Conservation (phyloP, 768 basidiomycete species). For the Mycena indigotica region DNA sequence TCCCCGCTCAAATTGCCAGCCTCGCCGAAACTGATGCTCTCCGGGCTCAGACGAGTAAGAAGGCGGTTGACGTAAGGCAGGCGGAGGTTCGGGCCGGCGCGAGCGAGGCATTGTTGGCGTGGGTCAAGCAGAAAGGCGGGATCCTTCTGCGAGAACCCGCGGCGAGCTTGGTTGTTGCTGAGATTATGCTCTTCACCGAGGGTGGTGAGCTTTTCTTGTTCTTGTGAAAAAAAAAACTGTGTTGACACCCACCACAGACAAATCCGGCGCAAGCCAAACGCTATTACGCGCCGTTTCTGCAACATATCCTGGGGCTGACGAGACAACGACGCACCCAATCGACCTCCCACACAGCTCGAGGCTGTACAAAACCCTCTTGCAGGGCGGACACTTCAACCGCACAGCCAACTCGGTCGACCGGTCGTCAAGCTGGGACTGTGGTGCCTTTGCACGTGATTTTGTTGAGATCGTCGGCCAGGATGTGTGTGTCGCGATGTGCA, state of each 20-base stretch:
- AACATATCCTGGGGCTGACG: conserved; percentile 58
- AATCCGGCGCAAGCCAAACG: conserved; percentile 58
- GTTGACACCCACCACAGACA: conserved; percentile 56
- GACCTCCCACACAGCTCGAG: conserved; percentile 83
- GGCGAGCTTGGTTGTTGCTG: conserved; percentile 75
- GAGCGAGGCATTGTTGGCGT: conserved; percentile 72
- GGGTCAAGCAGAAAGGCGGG: conserved; percentile 64
- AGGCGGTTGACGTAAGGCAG: conserved; percentile 60
- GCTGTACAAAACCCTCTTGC: conserved; percentile 85
- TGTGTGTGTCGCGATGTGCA: conserved; percentile 56
- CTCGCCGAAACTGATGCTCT: conserved; percentile 75
- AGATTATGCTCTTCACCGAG: conserved; percentile 83
- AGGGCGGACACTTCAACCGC: conserved; percentile 87
- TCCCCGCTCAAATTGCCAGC: conserved; percentile 71
- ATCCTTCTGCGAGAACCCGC: conserved; percentile 72
- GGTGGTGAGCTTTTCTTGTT: conserved; percentile 59
- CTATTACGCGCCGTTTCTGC: conserved; percentile 60
- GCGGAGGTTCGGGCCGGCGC: conserved; percentile 75
- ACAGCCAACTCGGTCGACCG: conserved; percentile 55
- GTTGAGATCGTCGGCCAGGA: conserved; percentile 56
- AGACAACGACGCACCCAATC: conserved; percentile 61
- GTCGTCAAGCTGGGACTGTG: conserved; percentile 56
- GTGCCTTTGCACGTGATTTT: conserved; percentile 61
- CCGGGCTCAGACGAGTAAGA: conserved; percentile 81
- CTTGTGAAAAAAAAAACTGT: too few relatives aligned